Evolutionary conservation across 352 stramenopile species (phyloP), one percentile per base, ranked within the genome.

Genomic region (Globisporangium irregulare): DNA sequence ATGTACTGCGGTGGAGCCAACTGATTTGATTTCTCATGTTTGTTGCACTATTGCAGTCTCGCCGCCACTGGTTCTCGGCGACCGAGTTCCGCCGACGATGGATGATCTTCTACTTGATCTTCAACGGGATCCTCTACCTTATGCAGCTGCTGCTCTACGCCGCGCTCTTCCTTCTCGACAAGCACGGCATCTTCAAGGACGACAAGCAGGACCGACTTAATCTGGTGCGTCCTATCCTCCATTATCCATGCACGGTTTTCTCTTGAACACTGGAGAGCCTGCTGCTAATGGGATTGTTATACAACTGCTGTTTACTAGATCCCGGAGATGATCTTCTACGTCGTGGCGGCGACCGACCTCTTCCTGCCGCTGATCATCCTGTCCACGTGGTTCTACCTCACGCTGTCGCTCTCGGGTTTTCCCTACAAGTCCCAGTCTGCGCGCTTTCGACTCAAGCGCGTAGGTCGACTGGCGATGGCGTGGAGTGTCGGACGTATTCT

Each of bases 91-190:
- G 90, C 25, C 84, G 87, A 10, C 84, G 88, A 22, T 97, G 92
- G 86, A 93, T 98, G 84, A 93, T 97, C 41, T 94, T 94, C 58
- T 98, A 98, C 70, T 76, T 98, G 34, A 80, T 97, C 29, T 97
- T 98, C 73, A 98, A 98, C 73, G 89, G 86, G 36, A 79, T 75
- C 34, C 72, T 98, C 18, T 98, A 98, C 77, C 71, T 92, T 25
- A 86, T 82, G 46, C 92, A 98, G 76, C 64, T 98, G 15, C 75
- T 97, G 64, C 75, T 98, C 41, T 98, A 98, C 73, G 78, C 84
- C 24, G 84, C 91, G 68, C 78, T 98, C 27, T 97, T 98, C 64
- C 76, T 98, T 34, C 84, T 87, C 53, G 84, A 91, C 67, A 79
- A 91, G 51, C 83, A 92, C 46, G 79, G 89, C 24, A 93, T 95